Conservation (phyloP, 1,284 basidiomycete species). For the Tremellales sp. region DNA sequence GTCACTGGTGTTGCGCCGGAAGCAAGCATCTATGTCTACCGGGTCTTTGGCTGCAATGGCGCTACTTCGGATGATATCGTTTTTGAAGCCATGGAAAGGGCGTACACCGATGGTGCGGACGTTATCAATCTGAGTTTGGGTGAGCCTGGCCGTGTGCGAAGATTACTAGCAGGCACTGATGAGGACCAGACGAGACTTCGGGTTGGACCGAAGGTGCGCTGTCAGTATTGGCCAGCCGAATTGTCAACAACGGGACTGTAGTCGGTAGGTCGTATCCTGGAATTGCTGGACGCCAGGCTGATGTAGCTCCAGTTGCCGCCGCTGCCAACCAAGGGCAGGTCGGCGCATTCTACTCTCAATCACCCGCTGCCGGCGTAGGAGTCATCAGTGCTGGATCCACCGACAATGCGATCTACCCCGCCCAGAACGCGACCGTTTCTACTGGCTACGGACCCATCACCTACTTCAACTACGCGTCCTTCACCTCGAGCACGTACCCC, state of each 20-base stretch:
- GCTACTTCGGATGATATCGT: slow-evolving; percentile 48
- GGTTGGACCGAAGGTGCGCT: slow-evolving; percentile 57
- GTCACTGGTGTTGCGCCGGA: slow-evolving; percentile 47
- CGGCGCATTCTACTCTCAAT: slow-evolving; percentile 48
- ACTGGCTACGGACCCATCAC: slow-evolving; percentile 35
- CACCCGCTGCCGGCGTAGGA: slow-evolving; percentile 44
- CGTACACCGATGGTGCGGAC: slow-evolving; percentile 55
- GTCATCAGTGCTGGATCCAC: slow-evolving; percentile 42
- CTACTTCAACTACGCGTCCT: slow-evolving; percentile 34
- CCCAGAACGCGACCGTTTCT: slow-evolving; percentile 34
- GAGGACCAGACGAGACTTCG: slow-evolving; percentile 51
- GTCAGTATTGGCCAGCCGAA: slow-evolving; percentile 57
- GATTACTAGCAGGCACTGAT: neutral
- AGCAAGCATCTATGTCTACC: slow-evolving; percentile 42
- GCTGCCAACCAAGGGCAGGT: slow-evolving; percentile 47
- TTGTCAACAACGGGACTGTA: slow-evolving; percentile 55
- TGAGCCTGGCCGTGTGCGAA: slow-evolving; percentile 1
- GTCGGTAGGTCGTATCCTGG: slow-evolving; percentile 38
- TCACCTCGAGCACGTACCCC: slow-evolving; percentile 24
- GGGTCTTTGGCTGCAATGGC: slow-evolving; percentile 49
- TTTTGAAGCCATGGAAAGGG: slow-evolving; percentile 45
- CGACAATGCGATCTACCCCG: slow-evolving; percentile 41
- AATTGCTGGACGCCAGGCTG: slow-evolving; percentile 20
- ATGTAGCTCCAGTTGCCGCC: slow-evolving; percentile 29
- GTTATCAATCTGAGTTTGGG: slow-evolving; percentile 64